These are phyloP conservation scores for Turnera subulata DNA, from an alignment of 345 rosid species.

Conservation along the genomic window DNA sequence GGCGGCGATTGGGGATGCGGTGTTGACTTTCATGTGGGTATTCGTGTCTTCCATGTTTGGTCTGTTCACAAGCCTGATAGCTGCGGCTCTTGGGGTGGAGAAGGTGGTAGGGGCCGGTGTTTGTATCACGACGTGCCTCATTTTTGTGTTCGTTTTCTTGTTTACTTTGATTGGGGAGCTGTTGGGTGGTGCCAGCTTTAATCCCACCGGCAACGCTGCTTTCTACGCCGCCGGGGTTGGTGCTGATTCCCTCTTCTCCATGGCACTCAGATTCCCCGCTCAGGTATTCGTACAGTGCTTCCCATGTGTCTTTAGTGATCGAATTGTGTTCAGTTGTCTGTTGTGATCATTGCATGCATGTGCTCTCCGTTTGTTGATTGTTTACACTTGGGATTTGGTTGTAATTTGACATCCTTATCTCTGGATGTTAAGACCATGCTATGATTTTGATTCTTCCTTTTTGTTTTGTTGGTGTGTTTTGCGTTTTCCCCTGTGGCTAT, in stretches of 20 bases:
- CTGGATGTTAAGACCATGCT: no score
- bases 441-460: no score
- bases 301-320: neutral
- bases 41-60: conserved; percentile 62
- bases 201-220: conserved; percentile 79
- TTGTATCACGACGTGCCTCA: conserved; percentile 45
- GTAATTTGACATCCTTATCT: no score
- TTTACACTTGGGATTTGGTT: neutral
- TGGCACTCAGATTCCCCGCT: conserved; percentile 87
- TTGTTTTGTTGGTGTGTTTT: no score
- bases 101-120: conserved; percentile 45
- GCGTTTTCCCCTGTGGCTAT: no score
- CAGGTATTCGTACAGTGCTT: conserved; percentile 16
- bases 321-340: neutral
- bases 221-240: conserved; percentile 83
- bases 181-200: conserved; percentile 94
- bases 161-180: conserved; percentile 47
- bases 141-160: conserved; percentile 60
- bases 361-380: neutral
- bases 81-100: conserved; percentile 44
- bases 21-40: conserved; percentile 71
- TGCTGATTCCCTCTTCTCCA: conserved; percentile 66
- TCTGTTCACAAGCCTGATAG: conserved; percentile 46
- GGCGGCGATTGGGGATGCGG: conserved; percentile 59
- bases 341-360: conserved; percentile 1